These are phyloP conservation scores for Mrakia hoshinonis DNA, from an alignment of 768 basidiomycete genomes.

Conservation along the genomic window DNA sequence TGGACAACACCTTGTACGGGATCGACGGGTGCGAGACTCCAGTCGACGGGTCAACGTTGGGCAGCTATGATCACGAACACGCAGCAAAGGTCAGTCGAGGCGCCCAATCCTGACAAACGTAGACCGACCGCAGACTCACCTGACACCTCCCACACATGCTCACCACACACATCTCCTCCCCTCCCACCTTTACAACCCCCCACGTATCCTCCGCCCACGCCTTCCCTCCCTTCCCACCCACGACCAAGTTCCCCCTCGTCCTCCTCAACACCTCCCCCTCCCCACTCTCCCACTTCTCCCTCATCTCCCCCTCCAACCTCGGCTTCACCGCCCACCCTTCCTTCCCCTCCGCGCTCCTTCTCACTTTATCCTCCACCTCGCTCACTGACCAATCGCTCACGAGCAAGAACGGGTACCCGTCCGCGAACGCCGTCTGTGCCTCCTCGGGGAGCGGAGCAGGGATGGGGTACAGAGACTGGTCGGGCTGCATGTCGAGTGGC, in stretches of 20 bases:
- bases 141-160: constrained; percentile 23
- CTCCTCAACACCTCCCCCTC: constrained; percentile 19
- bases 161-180: constrained; percentile 11
- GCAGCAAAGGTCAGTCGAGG: not conserved
- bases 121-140: not conserved
- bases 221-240: constrained; percentile 21
- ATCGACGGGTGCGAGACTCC: constrained; percentile 16
- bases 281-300: constrained; percentile 5
- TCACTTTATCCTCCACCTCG: constrained; percentile 5
- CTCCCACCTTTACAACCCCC: constrained; percentile 18
- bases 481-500: not conserved
- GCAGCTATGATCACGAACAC: constrained; percentile 1
- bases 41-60: constrained; percentile 22
- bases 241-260: constrained; percentile 21
- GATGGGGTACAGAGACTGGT: constrained; percentile 1
- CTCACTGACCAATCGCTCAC: constrained; percentile 4
- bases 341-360: not conserved
- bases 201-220: constrained; percentile 24
- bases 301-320: constrained; percentile 7
- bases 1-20: constrained; percentile 22
- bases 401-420: constrained; percentile 24
- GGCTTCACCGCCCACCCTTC: constrained; percentile 18
- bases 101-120: not conserved
- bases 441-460: not conserved
- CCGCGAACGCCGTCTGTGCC: constrained; percentile 20